Evolutionary conservation across 1,284 basidiomycete species (phyloP).

Genomic region (Exobasidium rhododendri): DNA sequence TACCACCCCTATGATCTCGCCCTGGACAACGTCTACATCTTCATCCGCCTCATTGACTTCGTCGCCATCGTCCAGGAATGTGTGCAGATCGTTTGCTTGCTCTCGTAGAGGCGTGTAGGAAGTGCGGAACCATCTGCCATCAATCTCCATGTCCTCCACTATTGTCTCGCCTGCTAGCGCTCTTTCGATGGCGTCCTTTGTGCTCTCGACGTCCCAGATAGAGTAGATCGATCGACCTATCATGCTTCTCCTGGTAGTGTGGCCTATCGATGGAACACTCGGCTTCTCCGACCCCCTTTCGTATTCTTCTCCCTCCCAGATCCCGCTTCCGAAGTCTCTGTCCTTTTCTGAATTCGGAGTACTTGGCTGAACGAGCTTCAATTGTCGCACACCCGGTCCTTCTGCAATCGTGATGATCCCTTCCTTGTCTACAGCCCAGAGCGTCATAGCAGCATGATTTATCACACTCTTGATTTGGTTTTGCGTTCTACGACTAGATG

Average conservation of each 20-base stretch:
- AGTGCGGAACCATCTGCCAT: conserved; percentile 47
- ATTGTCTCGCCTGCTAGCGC: conserved; percentile 39
- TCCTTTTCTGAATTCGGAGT: conserved; percentile 40
- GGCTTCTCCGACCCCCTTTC: neutral
- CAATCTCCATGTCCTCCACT: conserved; percentile 47
- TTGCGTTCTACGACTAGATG: conserved; percentile 38
- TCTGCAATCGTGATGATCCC: conserved; percentile 44
- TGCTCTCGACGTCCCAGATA: conserved; percentile 39
- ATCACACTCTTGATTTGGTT: conserved; percentile 45
- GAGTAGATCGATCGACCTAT: conserved; percentile 43
- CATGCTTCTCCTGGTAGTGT: conserved; percentile 30
- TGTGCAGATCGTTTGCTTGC: conserved; percentile 29
- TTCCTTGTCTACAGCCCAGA: conserved; percentile 45
- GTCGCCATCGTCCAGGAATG: conserved; percentile 4
- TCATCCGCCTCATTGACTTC: neutral
- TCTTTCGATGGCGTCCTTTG: conserved; percentile 31
- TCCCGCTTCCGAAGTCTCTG: neutral
- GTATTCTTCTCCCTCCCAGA: neutral
- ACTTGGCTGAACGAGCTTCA: conserved; percentile 38
- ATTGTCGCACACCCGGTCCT: conserved; percentile 42
- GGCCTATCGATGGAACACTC: neutral
- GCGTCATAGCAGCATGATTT: conserved; percentile 48
- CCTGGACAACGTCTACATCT: neutral
- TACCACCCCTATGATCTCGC: conserved; percentile 50
- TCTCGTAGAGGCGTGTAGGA: conserved; percentile 40